A percentile compares a stretch with the other conserved stretches of the same genome.
phyloP scores from a whole-genome alignment of 2,329 filamentous ascomycete genomes.

The Pseudonectria buxi region DNA sequence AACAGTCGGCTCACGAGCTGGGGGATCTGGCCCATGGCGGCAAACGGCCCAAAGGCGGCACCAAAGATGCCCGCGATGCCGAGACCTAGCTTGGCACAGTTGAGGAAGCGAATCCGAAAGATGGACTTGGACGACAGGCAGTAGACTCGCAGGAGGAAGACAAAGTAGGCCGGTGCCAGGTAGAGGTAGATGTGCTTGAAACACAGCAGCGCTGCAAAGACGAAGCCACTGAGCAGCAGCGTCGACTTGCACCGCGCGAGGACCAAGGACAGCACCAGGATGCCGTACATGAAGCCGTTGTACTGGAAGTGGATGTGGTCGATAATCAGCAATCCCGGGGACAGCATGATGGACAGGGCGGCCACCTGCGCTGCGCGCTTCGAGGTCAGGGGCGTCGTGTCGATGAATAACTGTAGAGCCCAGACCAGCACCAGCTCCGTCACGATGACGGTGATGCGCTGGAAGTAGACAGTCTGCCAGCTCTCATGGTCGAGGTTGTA shows the following conservation, averaged over 20 bases:
- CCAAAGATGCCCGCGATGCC: slow-evolving; percentile 67
- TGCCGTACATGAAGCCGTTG: slow-evolving; percentile 92
- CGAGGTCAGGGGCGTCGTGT: slow-evolving; percentile 57
- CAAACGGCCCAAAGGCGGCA: slow-evolving; percentile 86
- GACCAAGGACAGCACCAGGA: slow-evolving; percentile 80
- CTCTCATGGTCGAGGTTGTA: slow-evolving; percentile 79
- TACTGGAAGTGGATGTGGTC: slow-evolving; percentile 99
- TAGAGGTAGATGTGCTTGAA: slow-evolving; percentile 99
- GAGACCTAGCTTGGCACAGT: slow-evolving; percentile 74
- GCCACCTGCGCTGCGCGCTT: slow-evolving; percentile 76
- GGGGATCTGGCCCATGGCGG: slow-evolving; percentile 69
- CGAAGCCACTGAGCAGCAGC: slow-evolving; percentile 68
- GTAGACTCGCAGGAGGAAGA: slow-evolving; percentile 83
- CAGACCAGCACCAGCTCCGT: slow-evolving; percentile 80
- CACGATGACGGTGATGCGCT: slow-evolving; percentile 77
- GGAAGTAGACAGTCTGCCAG: slow-evolving; percentile 92
- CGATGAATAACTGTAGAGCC: slow-evolving; percentile 74
- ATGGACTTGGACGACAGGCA: slow-evolving; percentile 74
- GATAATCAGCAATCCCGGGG: slow-evolving; percentile 89
- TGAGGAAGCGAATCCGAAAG: slow-evolving; percentile 68
- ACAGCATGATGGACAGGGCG: slow-evolving; percentile 82
- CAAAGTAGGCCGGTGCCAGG: slow-evolving; percentile 89
- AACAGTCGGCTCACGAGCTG: slow-evolving; percentile 83
- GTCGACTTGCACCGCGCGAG: slow-evolving; percentile 70
- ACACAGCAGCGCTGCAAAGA: slow-evolving; percentile 81